Evolutionary conservation across 2,329 filamentous ascomycete species (phyloP).

Genomic region (Zalaria sp.): DNA sequence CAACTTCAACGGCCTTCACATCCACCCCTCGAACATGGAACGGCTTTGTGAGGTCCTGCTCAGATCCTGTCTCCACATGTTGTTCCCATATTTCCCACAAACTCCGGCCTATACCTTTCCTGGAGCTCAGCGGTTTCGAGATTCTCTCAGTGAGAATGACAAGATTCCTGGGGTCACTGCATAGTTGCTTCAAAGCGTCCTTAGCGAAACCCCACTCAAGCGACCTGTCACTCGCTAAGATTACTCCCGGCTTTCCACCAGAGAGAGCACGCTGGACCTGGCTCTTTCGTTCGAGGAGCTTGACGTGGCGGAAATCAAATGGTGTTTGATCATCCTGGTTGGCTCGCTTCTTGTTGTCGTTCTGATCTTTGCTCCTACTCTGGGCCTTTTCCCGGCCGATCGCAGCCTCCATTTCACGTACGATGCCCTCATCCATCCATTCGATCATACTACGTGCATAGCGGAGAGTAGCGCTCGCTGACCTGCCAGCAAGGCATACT

Average conservation of each 20-base stretch:
- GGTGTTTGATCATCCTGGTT: conserved; percentile 45
- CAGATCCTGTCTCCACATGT: conserved; percentile 7
- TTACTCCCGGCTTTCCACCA: conserved; percentile 50
- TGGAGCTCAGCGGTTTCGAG: conserved; percentile 21
- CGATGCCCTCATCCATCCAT: conserved; percentile 97
- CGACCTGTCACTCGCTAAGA: conserved; percentile 79
- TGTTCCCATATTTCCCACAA: conserved; percentile 49
- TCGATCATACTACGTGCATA: conserved; percentile 93
- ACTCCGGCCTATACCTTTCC: conserved; percentile 51
- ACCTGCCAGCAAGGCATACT: conserved; percentile 74
- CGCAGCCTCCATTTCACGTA: conserved; percentile 50
- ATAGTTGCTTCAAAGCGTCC: conserved; percentile 60
- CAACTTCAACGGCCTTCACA: background rate
- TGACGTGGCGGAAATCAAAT: conserved; percentile 80
- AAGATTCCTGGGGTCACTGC: conserved; percentile 64
- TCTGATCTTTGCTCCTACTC: conserved; percentile 25
- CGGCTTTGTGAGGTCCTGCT: background rate
- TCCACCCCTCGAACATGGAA: conserved; percentile 2
- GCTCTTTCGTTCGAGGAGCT: conserved; percentile 66
- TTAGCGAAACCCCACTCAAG: conserved; percentile 93
- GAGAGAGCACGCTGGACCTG: conserved; percentile 59
- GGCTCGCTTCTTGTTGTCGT: conserved; percentile 6
- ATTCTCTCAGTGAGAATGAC: conserved; percentile 74
- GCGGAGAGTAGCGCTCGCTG: conserved; percentile 75
- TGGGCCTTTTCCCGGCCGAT: conserved; percentile 22